Evolutionary conservation across 805 yeast species (phyloP), one percentile per base, ranked within the genome.

Genomic region (Monosporozyma yasuniensis): DNA sequence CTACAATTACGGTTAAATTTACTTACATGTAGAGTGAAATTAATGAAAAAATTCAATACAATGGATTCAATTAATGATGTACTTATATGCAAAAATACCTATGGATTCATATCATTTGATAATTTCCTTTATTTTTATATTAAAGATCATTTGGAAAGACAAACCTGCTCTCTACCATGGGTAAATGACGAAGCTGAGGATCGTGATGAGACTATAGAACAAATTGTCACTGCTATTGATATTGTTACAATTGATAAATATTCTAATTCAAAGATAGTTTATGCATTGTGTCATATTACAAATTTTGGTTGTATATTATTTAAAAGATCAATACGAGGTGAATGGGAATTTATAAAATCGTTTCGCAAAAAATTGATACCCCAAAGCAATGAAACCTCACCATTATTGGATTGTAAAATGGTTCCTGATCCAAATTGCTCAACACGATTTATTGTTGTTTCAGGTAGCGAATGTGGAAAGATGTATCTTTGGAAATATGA

Each of bases 381-480:
- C 5, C 16, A 16, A 14, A 12, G n/a, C n/a, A 32, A 32, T 32
- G 57, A 55, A 28, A 27, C 23, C 16, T 47, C 53, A 18, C 51
- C 57, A 2, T 48, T 48, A 19, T 42, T 59, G 18, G 54, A 61
- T 39, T 58, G 61, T 44, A 32, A 32, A 7, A 32, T 47, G 12
- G 38, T 58, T 7, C 27, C 16, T 4, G 9, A 34, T 9, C 41
- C n/a, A 46, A 35, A 39, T 25, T 30, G 50, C 8, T 28, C 30
- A 2, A 44, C 52, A 42, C 27, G 35, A 22, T 32, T 54, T n/a
- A 10, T n/a, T 10, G 52, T 61, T 9, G 37, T 49, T 2, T 42
- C 56, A 46, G 61, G 65, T 4, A 60, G 63, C 45, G 61, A 58
- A 46, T 16, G 47, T 23, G 60, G 60, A 2, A 49, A 50, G 34